Conservation (phyloP, 305 asterid genomes). For the Solanum aculeatissimum region DNA sequence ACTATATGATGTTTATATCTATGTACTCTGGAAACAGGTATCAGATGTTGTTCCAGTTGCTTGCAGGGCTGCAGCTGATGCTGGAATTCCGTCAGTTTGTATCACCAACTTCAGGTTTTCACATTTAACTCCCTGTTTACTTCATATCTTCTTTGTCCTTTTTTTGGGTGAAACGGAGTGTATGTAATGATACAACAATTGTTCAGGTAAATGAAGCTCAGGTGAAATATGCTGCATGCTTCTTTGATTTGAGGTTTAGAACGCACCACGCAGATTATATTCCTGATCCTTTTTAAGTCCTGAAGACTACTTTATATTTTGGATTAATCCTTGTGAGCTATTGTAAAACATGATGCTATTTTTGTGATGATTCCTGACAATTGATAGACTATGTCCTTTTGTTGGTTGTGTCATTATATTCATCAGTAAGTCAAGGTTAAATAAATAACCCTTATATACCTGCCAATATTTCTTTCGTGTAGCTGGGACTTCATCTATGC, state of each 20-base stretch:
- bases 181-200: background rate
- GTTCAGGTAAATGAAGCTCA: background rate
- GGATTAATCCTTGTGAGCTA: background rate
- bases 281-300: background rate
- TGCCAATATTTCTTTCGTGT: constrained; percentile 10
- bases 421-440: background rate
- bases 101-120: constrained; percentile 83
- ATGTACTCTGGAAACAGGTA: constrained; percentile 34
- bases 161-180: background rate
- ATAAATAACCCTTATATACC: background rate
- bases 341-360: background rate
- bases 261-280: background rate
- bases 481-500: constrained; percentile 99
- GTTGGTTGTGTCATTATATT: background rate
- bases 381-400: background rate
- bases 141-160: background rate
- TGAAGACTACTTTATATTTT: background rate
- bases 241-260: background rate
- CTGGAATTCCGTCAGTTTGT: constrained; percentile 91
- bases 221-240: background rate
- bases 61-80: constrained; percentile 98
- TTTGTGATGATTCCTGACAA: background rate
- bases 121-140: background rate
- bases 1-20: background rate
- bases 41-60: constrained; percentile 99